Base-by-base conservation (phyloP, 208 protist species). In the Blechomonas ayalai region DNA sequence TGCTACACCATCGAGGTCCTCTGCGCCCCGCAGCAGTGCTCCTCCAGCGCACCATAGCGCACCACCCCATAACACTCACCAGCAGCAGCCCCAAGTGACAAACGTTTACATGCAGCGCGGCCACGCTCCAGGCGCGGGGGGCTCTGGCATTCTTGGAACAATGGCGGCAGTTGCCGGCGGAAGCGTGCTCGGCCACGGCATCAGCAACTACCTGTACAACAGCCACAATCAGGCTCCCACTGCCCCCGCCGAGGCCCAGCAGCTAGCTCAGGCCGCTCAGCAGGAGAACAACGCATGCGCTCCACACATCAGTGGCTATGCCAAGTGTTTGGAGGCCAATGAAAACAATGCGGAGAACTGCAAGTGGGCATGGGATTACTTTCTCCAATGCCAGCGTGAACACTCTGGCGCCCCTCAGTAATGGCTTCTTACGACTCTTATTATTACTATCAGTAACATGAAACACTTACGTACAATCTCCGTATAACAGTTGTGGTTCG, bases 321-420 rank as follows among this genome's bases (percentile, higher is more conserved):
- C 80, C 46, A 86, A 88, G 68, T 90, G 84, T 51, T 47, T 92
- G 5, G 84, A 92, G 63, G 67, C 65, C 33, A 88, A 88, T 48
- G 35, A 52, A 22, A 63, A 67, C 16, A 55, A 58, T 2, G 37
- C 75, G 20, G 73, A 88, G 37, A 66, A 66, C 41, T 92, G 83
- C 65, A 82, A 75, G 61, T 92, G 83, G 83, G 83, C 76, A 29
- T 92, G 83, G 83, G 83, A 92, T 28, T 77, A 82, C 65, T 92
- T 92, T 53, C 48, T 66, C 41, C 77, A 92, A 62, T 92, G 83
- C 63, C 76, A 84, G 48, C 25, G 46, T 1, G 50, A 70, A 33
- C 59, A 75, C 28, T 47, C 62, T 8, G n/a, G n/a, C n/a, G n/a
- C n/a, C n/a, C 8, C 46, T 0, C 32, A 54, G 25, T 52, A 47